Percentiles rank a stretch among this genome's conserved stretches.
phyloP scores from a whole-genome alignment of 805 yeast species.

The Starmerella etchellsii region DNA sequence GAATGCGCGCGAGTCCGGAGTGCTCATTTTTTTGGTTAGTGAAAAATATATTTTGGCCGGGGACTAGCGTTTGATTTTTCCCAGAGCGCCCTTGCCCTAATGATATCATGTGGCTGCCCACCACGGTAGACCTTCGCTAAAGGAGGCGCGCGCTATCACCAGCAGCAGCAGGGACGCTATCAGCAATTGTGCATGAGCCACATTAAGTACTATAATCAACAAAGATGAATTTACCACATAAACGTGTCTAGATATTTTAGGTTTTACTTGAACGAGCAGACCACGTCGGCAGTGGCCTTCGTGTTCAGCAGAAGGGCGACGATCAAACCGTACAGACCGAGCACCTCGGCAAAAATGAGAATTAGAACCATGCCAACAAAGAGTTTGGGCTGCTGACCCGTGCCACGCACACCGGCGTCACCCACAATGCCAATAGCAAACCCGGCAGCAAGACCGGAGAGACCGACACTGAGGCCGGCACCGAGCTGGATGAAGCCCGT shows the following conservation, averaged over 20 bases:
- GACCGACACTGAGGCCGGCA: slow-evolving; percentile 95
- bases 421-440: slow-evolving; percentile 99
- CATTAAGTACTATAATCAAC: no score
- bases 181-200: no score
- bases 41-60: no score
- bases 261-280: slow-evolving; percentile 26
- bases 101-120: no score
- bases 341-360: slow-evolving; percentile 96
- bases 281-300: slow-evolving; percentile 91
- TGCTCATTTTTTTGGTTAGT: slow-evolving; percentile 16
- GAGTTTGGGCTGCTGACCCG: slow-evolving; percentile 95
- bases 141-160: no score
- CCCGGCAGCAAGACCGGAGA: slow-evolving; percentile 96
- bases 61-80: background rate
- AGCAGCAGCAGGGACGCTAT: no score
- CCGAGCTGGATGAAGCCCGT: slow-evolving; percentile 97
- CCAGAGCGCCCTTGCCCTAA: background rate
- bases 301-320: slow-evolving; percentile 96
- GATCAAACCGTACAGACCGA: slow-evolving; percentile 96
- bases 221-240: no score
- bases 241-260: no score
- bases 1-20: slow-evolving; percentile 93
- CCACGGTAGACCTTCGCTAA: no score
- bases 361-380: slow-evolving; percentile 98
- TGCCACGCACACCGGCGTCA: slow-evolving; percentile 98